A percentile compares a stretch with the other conserved stretches of the same genome.
phyloP scores from a whole-genome alignment of 1,284 basidiomycete genomes.

The Acaromyces ingoldii region DNA sequence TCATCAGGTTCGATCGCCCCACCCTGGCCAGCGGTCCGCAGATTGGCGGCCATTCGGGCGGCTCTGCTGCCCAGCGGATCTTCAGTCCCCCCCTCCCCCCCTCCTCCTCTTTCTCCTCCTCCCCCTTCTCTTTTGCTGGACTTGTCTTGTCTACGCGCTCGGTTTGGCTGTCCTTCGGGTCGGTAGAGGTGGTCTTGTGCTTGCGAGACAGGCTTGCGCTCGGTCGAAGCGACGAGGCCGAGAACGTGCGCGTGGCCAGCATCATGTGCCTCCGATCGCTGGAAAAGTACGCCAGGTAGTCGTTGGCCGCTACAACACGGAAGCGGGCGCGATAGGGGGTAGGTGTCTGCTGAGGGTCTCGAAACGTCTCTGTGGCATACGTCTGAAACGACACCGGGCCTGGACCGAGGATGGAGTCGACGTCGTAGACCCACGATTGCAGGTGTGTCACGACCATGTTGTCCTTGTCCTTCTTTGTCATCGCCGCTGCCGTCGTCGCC shows the following conservation, averaged over 20 bases:
- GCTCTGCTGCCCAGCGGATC: background rate
- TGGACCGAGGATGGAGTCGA: slow-evolving; percentile 13
- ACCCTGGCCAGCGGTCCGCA: background rate
- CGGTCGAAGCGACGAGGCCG: too few relatives aligned
- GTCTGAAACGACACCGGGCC: slow-evolving; percentile 4
- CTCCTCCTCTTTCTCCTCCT: background rate
- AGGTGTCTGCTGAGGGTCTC: background rate
- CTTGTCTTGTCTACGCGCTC: too few relatives aligned
- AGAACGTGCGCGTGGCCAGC: background rate
- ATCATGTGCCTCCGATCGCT: slow-evolving; percentile 37
- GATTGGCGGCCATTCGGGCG: slow-evolving; percentile 2
- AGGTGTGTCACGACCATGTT: background rate
- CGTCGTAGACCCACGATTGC: slow-evolving; percentile 31
- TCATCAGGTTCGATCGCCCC: slow-evolving; percentile 3
- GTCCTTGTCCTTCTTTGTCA: too few relatives aligned
- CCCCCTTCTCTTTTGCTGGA: background rate
- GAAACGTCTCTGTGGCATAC: slow-evolving; percentile 16
- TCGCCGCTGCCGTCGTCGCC: too few relatives aligned
- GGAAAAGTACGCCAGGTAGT: slow-evolving; percentile 19
- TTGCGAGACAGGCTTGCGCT: too few relatives aligned
- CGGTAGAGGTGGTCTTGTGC: too few relatives aligned
- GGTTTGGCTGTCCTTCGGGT: too few relatives aligned
- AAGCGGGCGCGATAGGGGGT: slow-evolving; percentile 14
- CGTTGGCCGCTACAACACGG: slow-evolving; percentile 11
- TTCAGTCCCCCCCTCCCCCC: background rate